These are phyloP conservation scores for Diaporthe vaccinii DNA, from an alignment of 2,329 filamentous ascomycete species.

Conservation along the genomic window DNA sequence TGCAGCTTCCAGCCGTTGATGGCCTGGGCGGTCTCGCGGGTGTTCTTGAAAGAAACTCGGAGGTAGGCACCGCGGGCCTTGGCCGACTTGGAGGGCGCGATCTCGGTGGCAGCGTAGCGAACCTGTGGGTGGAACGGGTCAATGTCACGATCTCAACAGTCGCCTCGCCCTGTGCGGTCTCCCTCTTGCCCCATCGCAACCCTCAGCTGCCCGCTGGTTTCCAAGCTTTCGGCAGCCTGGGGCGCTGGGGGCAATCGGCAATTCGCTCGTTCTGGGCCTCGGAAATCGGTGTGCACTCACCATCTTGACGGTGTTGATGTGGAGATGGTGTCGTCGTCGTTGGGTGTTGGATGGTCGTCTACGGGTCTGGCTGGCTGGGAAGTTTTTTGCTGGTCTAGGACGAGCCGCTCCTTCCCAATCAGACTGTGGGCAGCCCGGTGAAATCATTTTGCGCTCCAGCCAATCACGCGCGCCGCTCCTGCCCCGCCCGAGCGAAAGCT, in stretches of 20 bases:
- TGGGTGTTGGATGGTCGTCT: conserved; percentile 35
- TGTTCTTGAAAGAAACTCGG: conserved; percentile 99
- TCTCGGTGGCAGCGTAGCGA: conserved; percentile 95
- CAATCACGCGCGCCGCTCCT: background rate
- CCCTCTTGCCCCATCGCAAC: conserved; percentile 18
- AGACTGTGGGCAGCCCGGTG: conserved; percentile 37
- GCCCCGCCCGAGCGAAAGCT: conserved; percentile 33
- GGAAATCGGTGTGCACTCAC: conserved; percentile 38
- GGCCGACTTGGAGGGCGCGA: conserved; percentile 91
- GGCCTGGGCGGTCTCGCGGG: conserved; percentile 98
- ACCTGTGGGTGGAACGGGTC: conserved; percentile 68
- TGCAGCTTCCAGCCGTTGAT: conserved; percentile 99
- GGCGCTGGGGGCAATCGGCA: conserved; percentile 33
- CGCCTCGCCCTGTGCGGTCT: conserved; percentile 7
- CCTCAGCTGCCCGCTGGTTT: conserved; percentile 10
- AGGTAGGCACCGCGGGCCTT: conserved; percentile 99
- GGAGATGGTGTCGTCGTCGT: conserved; percentile 40
- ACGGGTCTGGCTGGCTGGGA: conserved; percentile 28
- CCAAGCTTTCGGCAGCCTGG: conserved; percentile 21
- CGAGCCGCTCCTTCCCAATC: conserved; percentile 34
- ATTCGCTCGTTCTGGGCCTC: conserved; percentile 35
- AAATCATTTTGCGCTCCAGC: conserved; percentile 38
- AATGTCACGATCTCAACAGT: conserved; percentile 34
- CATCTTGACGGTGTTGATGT: conserved; percentile 42
- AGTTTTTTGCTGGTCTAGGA: conserved; percentile 40